Conservation (phyloP, 805 yeast genomes). For the Candida manassasensis region DNA sequence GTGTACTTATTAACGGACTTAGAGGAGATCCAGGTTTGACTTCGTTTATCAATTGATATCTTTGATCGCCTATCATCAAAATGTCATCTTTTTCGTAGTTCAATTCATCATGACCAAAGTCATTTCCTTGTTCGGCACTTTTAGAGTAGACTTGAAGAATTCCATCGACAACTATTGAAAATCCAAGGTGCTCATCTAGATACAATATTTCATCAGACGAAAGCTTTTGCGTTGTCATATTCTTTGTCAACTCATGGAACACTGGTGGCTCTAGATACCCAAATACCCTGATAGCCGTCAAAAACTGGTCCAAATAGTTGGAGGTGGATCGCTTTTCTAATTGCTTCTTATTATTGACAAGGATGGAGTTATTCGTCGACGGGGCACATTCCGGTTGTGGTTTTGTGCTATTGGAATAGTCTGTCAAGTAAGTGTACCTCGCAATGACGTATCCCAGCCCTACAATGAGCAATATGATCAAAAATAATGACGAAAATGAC, state of each 20-base stretch:
- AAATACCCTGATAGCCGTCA: conserved; percentile 87
- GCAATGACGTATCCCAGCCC: conserved; percentile 41
- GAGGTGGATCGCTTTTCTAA: conserved; percentile 35
- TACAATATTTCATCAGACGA: conserved; percentile 71
- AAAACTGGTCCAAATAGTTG: conserved; percentile 81
- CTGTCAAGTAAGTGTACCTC: conserved; percentile 59
- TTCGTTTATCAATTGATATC: conserved; percentile 72
- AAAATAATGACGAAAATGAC: conserved; percentile 27
- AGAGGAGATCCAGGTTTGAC: conserved; percentile 81
- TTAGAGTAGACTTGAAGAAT: conserved; percentile 72
- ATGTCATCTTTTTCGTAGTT: conserved; percentile 36
- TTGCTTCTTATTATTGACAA: conserved; percentile 24
- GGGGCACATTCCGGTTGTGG: conserved; percentile 1
- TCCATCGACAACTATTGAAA: conserved; percentile 91
- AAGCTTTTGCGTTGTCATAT: conserved; percentile 83
- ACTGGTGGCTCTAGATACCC: conserved; percentile 89
- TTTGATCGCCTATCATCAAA: conserved; percentile 49
- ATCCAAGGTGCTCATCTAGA: conserved; percentile 74
- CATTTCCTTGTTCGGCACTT: conserved; percentile 20
- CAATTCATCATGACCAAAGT: conserved; percentile 22
- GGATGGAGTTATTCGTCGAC: conserved; percentile 3
- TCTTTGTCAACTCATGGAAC: conserved; percentile 86
- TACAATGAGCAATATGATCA: conserved; percentile 16
- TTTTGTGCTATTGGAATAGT: conserved; percentile 45
- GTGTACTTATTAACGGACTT: conserved; percentile 74